phyloP scores from a whole-genome alignment of 2,329 filamentous ascomycete species.

The Penicillium sp. region DNA sequence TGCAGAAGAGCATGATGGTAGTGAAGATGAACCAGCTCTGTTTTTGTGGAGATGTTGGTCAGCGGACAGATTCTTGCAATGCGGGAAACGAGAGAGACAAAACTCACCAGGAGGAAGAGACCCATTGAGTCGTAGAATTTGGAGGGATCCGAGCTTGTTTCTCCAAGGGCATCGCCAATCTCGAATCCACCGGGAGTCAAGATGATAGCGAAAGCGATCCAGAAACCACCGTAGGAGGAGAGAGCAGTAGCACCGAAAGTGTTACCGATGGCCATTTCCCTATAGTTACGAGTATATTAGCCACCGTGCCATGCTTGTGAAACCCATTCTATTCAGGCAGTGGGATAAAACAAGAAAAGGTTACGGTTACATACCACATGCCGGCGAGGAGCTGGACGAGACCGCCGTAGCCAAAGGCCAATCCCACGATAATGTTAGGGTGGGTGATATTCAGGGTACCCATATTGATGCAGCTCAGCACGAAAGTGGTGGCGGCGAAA shows the following conservation, averaged over 20 bases:
- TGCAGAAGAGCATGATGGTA: conserved; percentile 69
- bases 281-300: no score
- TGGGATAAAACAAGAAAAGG: not conserved
- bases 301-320: no score
- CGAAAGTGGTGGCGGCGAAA: conserved; percentile 81
- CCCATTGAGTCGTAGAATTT: conserved; percentile 61
- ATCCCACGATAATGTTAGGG: conserved; percentile 66
- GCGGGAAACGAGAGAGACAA: no score
- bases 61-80: no score
- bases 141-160: conserved; percentile 33
- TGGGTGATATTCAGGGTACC: conserved; percentile 57
- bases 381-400: conserved; percentile 76
- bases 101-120: conserved; percentile 65
- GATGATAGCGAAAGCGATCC: conserved; percentile 72
- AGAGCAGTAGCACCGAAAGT: conserved; percentile 81
- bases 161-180: conserved; percentile 49
- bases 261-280: conserved; percentile 86
- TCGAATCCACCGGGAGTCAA: conserved; percentile 66
- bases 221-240: conserved; percentile 81
- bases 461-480: conserved; percentile 73
- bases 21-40: conserved; percentile 83
- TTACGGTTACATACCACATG: conserved; percentile 67
- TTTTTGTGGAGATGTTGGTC: not conserved
- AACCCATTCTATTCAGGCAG: not conserved
- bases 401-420: conserved; percentile 74